Base-by-base conservation (phyloP, 257 asterid species). In the Salvia splendens region DNA sequence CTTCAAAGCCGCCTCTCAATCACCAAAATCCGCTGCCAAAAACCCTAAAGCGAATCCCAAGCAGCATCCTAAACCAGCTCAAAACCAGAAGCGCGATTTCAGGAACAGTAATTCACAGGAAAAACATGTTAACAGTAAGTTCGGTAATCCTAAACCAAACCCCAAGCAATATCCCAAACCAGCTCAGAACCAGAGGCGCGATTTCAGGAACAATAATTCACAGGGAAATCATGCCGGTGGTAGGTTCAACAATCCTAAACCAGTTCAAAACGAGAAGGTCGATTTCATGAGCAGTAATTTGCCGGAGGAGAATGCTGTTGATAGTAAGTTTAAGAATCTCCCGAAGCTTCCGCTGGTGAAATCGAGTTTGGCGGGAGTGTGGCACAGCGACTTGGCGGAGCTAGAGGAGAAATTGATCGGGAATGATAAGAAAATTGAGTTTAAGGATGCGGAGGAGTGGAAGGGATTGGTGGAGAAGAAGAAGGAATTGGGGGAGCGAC, bases 311-410 rank as follows among this genome's bases (percentile, higher is more conserved):
- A 59, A 45, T 62, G 75, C 40, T 11, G 30, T 24, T 24, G 30
- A 76, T 32, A 67, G 11, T 17, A 91, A 80, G 61, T 86, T 75
- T 61, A 86, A 77, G 71, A 86, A 75, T 70, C 77, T 87, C 36
- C 95, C 92, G 6, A 85, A 86, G 82, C 95, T 94, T 64, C 95
- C 95, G 3, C 56, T 94, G 76, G 85, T 88, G 67, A 90, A 87
- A 52, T 75, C 95, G 11, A 78, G 78, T 63, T 73, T 72, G 9
- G 33, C 79, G 71, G 85, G 83, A 10, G 78, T 73, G 53, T 94
- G 99, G 99, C 74, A 81, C 40, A 67, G 58, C n/a, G 97, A 91
- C 70, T 81, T 80, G 4, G 87, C 85, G 12, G 91, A 88, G 56
- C 73, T 86, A 80, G 96, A 91, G 85, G 86, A 69, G 64, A 88